Percentiles rank a stretch among this genome's conserved stretches.
These are phyloP conservation scores for Tremellales sp. DNA, from an alignment of 1,284 basidiomycete species.

Conservation along the genomic window DNA sequence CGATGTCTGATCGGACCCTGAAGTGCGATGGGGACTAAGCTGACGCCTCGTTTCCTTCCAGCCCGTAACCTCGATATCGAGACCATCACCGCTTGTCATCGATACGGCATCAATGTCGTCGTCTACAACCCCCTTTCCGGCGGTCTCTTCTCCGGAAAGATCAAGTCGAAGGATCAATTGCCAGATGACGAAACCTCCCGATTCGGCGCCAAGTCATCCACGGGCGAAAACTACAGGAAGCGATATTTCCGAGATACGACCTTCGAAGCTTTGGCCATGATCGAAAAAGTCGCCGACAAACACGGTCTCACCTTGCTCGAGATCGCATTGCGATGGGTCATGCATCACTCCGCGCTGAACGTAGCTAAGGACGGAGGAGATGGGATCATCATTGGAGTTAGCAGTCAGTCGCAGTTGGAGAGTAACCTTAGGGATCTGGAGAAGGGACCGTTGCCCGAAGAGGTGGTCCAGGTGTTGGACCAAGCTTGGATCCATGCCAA, in stretches of 20 bases:
- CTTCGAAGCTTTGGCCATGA: slow-evolving; percentile 52
- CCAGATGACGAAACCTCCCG: slow-evolving; percentile 19
- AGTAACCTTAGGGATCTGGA: slow-evolving; percentile 46
- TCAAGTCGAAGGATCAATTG: slow-evolving; percentile 39
- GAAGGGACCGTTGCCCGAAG: slow-evolving; percentile 55
- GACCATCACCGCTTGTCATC: slow-evolving; percentile 59
- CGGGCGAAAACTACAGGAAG: slow-evolving; percentile 48
- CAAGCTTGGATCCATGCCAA: slow-evolving; percentile 50
- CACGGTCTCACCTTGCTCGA: slow-evolving; percentile 35
- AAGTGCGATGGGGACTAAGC: too few species aligned
- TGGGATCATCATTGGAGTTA: slow-evolving; percentile 44
- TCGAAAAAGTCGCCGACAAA: slow-evolving; percentile 50
- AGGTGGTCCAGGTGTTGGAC: slow-evolving; percentile 55
- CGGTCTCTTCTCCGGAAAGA: slow-evolving; percentile 54
- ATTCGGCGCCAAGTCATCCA: slow-evolving; percentile 18
- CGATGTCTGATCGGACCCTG: too few species aligned
- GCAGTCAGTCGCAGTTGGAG: slow-evolving; percentile 35
- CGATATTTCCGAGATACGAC: slow-evolving; percentile 53
- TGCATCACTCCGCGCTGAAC: slow-evolving; percentile 50
- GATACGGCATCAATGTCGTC: slow-evolving; percentile 55
- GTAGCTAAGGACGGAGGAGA: slow-evolving; percentile 31
- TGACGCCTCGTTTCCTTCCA: too few species aligned
- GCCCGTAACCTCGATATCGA: slow-evolving; percentile 55
- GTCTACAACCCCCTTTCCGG: slow-evolving; percentile 57
- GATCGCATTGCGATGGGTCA: slow-evolving; percentile 39